These are phyloP conservation scores for Rutidosis leptorrhynchoides DNA, from an alignment of 129 eudicot species.

Conservation along the genomic window DNA sequence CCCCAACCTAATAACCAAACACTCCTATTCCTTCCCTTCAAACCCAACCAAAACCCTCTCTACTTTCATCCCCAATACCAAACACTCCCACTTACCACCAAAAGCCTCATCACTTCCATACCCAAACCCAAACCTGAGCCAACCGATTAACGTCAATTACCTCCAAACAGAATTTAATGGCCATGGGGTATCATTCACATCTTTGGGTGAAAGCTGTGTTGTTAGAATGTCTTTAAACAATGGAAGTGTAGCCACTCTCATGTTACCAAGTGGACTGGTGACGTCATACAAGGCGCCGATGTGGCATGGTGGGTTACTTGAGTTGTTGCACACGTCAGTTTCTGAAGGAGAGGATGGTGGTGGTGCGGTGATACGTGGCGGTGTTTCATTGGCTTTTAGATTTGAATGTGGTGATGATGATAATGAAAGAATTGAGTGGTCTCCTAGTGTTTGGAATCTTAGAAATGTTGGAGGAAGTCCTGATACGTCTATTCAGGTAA, in stretches of 20 bases:
- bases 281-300: constrained; percentile 79
- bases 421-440: constrained; percentile 49
- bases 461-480: constrained; percentile 52
- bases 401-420: constrained; percentile 25
- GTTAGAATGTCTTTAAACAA: constrained; percentile 60
- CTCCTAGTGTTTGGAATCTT: constrained; percentile 60
- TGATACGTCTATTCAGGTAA: constrained; percentile 65
- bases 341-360: constrained; percentile 45
- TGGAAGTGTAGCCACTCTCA: constrained; percentile 60
- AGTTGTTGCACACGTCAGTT: constrained; percentile 68
- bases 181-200: constrained; percentile 58
- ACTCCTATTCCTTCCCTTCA: constrained; percentile 23
- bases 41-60: constrained; percentile 9
- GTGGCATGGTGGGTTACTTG: constrained; percentile 86
- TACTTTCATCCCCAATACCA: constrained; percentile 13
- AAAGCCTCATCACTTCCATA: constrained; percentile 45
- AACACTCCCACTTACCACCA: constrained; percentile 30
- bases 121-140: constrained; percentile 30
- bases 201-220: constrained; percentile 53
- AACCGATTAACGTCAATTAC: constrained; percentile 50
- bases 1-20: constrained; percentile 14
- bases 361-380: constrained; percentile 64
- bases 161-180: constrained; percentile 56
- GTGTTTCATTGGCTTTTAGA: constrained; percentile 55
- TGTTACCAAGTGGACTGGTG: constrained; percentile 86